Percentiles rank a stretch among this genome's conserved stretches.
Evolutionary conservation across 1,284 basidiomycete species (phyloP).

Genomic region (Cutaneotrichosporon sp.): DNA sequence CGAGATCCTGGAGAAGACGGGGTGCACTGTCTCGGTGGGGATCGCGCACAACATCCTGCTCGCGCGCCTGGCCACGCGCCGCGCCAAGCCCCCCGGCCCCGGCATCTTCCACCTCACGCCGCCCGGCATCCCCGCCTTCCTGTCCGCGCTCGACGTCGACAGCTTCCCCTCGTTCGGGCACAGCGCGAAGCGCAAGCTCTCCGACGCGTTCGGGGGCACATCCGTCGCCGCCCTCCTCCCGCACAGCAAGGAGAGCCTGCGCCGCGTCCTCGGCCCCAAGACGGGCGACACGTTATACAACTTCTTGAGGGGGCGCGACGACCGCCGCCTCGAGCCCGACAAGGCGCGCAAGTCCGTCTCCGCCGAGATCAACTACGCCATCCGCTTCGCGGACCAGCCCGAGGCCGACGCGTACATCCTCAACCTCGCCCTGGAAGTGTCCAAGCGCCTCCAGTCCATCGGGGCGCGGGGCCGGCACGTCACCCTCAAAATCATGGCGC

Average conservation of each 20-base stretch:
- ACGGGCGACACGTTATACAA: conserved; percentile 83
- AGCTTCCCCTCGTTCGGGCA: conserved; percentile 87
- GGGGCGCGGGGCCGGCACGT: conserved; percentile 70
- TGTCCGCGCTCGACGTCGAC: conserved; percentile 77
- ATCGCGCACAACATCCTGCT: conserved; percentile 89
- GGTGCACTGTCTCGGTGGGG: conserved; percentile 90
- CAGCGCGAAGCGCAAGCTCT: conserved; percentile 64
- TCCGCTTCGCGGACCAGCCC: conserved; percentile 79
- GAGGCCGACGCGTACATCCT: conserved; percentile 77
- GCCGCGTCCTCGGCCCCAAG: conserved; percentile 74
- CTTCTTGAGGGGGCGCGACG: conserved; percentile 79
- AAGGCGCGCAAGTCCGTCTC: conserved; percentile 83
- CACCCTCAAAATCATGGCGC: conserved; percentile 85
- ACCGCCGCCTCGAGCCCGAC: conserved; percentile 74
- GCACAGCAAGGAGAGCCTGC: conserved; percentile 65
- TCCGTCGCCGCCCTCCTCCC: conserved; percentile 68
- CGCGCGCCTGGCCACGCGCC: conserved; percentile 84
- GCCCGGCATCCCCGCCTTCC: conserved; percentile 58
- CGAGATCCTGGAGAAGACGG: conserved; percentile 72
- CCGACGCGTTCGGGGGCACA: conserved; percentile 72
- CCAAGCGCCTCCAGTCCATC: conserved; percentile 66
- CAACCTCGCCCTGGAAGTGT: conserved; percentile 75
- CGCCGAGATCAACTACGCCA: conserved; percentile 94
- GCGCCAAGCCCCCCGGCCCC: conserved; percentile 80
- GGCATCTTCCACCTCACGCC: conserved; percentile 66